A percentile compares a stretch with the other conserved stretches of the same genome.
Evolutionary conservation across 805 yeast genomes (phyloP).

Genomic region (Candida ovalis): DNA sequence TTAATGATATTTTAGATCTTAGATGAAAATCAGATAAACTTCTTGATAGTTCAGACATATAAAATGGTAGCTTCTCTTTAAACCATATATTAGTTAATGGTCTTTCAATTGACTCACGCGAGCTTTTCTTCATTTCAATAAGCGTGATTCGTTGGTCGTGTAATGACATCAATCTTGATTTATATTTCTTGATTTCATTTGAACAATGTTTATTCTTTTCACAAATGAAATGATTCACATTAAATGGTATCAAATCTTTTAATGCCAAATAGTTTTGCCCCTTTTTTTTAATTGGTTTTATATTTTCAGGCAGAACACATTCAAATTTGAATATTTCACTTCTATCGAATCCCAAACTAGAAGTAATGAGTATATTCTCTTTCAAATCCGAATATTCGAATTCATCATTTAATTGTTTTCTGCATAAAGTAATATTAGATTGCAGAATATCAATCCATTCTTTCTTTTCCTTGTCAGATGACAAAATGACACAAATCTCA

Average conservation of each 20-base stretch:
- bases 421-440: conserved; percentile 5
- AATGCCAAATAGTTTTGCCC: not conserved
- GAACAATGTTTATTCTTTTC: conserved; percentile 8
- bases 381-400: conserved; percentile 21
- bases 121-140: conserved; percentile 11
- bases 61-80: not conserved
- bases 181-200: conserved; percentile 3
- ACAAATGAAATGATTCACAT: conserved; percentile 9
- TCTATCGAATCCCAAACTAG: not conserved
- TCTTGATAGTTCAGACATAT: conserved; percentile 9
- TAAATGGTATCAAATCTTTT: conserved; percentile 20
- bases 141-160: not conserved
- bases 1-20: conserved; percentile 15
- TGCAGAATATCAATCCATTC: conserved; percentile 39
- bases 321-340: conserved; percentile 13
- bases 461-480: conserved; percentile 31
- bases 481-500: conserved; percentile 41
- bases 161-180: not conserved
- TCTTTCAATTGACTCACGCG: conserved; percentile 26
- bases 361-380: conserved; percentile 3
- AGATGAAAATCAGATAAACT: conserved; percentile 18
- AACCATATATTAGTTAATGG: conserved; percentile 19
- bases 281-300: conserved; percentile 5
- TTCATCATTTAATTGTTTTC: conserved; percentile 34
- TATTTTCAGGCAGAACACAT: conserved; percentile 13